These are phyloP conservation scores for Botrytis fragariae DNA, from an alignment of 2,329 filamentous ascomycete genomes.

Conservation along the genomic window DNA sequence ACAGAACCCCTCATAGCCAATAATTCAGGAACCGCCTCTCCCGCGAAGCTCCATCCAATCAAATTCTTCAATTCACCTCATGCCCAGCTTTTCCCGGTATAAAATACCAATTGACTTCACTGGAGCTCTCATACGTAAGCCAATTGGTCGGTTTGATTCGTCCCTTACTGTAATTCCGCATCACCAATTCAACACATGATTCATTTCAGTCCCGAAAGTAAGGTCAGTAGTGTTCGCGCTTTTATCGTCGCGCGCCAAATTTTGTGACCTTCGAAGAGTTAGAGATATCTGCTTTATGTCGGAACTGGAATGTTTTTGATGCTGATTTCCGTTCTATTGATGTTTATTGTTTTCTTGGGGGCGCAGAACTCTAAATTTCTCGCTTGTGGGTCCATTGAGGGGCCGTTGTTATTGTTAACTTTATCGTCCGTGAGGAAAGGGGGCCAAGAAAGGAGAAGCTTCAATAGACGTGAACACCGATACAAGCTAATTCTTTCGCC, in stretches of 20 bases:
- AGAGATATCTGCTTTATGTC: neutral
- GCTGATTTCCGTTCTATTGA: neutral
- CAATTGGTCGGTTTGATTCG: neutral
- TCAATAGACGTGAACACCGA: constrained; percentile 2
- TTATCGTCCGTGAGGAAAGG: neutral
- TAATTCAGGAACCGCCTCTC: constrained; percentile 2
- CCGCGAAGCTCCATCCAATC: constrained; percentile 4
- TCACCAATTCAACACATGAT: constrained; percentile 15
- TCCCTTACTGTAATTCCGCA: constrained; percentile 12
- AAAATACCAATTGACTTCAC: neutral
- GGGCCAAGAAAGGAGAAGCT: constrained; percentile 5
- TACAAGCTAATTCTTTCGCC: neutral
- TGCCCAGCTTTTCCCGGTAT: neutral
- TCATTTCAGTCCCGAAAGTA: constrained; percentile 7
- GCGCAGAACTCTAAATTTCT: constrained; percentile 13
- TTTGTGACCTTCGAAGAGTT: neutral
- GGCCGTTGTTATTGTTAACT: constrained; percentile 14
- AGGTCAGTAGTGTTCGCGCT: constrained; percentile 12
- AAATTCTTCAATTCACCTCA: neutral
- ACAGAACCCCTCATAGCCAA: neutral
- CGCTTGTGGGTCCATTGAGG: constrained; percentile 15
- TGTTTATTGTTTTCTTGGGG: constrained; percentile 14
- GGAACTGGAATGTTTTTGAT: neutral
- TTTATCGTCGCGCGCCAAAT: constrained; percentile 4
- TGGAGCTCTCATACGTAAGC: neutral